A percentile compares a stretch with the other conserved stretches of the same genome.
phyloP scores from a whole-genome alignment of 2,329 filamentous ascomycete species.

The Whalleya microplaca region DNA sequence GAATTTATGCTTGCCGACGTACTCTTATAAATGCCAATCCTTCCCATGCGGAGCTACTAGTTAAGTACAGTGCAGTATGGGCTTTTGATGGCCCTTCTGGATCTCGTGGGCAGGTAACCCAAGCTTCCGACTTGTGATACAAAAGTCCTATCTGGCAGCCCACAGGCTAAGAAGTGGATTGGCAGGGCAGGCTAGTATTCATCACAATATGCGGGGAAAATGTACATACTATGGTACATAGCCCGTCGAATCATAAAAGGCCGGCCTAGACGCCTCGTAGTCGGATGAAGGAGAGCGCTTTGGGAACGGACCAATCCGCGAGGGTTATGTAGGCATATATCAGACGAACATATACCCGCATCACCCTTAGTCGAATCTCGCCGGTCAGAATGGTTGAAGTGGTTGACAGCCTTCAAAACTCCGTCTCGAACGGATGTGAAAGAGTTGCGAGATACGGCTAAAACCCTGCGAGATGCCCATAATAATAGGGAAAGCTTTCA shows the following conservation, averaged over 20 bases:
- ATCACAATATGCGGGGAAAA: background rate
- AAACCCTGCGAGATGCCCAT: background rate
- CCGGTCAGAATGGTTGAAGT: background rate
- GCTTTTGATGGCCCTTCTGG: background rate
- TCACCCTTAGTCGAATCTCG: background rate
- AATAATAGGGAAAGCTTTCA: background rate
- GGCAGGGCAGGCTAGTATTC: background rate
- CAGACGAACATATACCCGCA: background rate
- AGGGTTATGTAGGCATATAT: background rate
- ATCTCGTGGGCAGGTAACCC: background rate
- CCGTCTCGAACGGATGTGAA: background rate
- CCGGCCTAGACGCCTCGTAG: background rate
- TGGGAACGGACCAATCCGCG: background rate
- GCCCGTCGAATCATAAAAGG: background rate
- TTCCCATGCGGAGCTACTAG: background rate
- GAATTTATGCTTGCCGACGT: constrained; percentile 5
- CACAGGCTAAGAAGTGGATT: background rate
- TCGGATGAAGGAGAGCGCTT: background rate
- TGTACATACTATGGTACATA: too few relatives aligned
- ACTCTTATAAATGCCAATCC: background rate
- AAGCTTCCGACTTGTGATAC: background rate
- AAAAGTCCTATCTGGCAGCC: background rate
- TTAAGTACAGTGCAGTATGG: background rate
- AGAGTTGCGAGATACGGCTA: background rate
- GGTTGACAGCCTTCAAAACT: background rate